Base-by-base conservation (phyloP, 1,139 yeast species). In the Petasospora rhodanensis region DNA sequence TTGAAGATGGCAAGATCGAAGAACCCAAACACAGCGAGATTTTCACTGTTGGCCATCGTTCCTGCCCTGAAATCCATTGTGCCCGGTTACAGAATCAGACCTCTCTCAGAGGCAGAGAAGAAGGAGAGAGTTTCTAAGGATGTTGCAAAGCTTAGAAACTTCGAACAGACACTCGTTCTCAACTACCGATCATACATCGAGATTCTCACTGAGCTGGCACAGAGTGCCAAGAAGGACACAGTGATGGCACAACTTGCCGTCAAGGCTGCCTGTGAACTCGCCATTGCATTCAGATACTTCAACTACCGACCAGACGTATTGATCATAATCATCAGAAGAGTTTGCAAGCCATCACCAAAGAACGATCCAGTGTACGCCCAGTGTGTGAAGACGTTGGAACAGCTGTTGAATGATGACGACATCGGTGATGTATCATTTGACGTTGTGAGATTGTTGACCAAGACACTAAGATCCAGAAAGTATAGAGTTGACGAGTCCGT, bases 1-100 rank as follows among this genome's bases (percentile, higher is more conserved):
- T 66, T 89, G 28, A 80, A 75, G 43, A 77, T 85, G 80, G 68
- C 85, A 1, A 71, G 68, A 40, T 78, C 91, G 2, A 73, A 70
- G 47, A 77, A 81, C 47, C 67, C 79, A 27, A 78, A 76, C 36
- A 78, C 86, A 6, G 69, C 83, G 37, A 87, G 83, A 57, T 68
- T 86, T 38, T 74, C 95, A 1, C 63, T 85, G 38, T 64, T 87
- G 47, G 79, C 97, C 1, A 68, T 89, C 40, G 79, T 87, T 4
- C 87, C 94, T 1, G 84, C 86, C 5, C 86, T 85, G 66, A 86
- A 84, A 52, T 73, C 81, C 37, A 71, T 91, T 34, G 79, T 94
- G 4, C 98, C 98, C 1, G 80, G 93, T 4, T 91, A 91, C 58
- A 73, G 79, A 45, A 87, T 91, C 40, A 70, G 96, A 54, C 81